Evolutionary conservation across 345 rosid species (phyloP), one percentile per base, ranked within the genome.

Genomic region (Aurinia saxatilis): DNA sequence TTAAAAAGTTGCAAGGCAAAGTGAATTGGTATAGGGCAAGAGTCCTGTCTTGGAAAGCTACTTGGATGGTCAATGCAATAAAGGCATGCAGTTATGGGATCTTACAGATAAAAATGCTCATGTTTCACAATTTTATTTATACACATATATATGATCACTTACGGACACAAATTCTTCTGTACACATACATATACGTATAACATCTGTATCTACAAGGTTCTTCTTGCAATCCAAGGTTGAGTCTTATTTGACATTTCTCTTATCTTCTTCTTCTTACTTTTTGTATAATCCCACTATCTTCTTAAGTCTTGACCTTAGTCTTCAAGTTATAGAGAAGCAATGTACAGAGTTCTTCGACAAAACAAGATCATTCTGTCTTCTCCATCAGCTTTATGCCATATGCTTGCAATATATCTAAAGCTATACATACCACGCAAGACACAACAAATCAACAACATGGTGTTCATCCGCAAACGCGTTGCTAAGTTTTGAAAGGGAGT

Each of bases 361-460:
- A 37, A 45, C 9, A 19, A 10, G 14, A 10, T 81, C 70, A 81
- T 37, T 76, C 80, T 0, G 73, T 64, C 82, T 80, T 86, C 80
- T 86, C 96, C 30, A 71, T 77, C 63, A 92, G 16, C 75, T 81
- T 82, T 76, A 89, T 76, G 21, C 93, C 98, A 57, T 69, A 81
- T 12, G 82, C 87, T 77, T 83, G 84, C 64, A 89, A 68, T 52
- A 92, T 81, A 35, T 86, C 88, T 73, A 92, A 74, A 18, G 93
- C 98, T 92, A 84, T 78, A 63, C 68, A 82, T 71, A 70, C 66
- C 54, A 55, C 48, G n/a, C n/a, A n/a, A n/a, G n/a, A n/a, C 73
- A 77, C 18, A 58, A 51, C 33, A 29, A 3, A 30, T 54, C 37
- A 63, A 15, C 60, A 55, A 21, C n/a, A 46, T 10, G 10, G 13